phyloP scores from a whole-genome alignment of 202 grass and related monocot species.

The Setaria italica region DNA sequence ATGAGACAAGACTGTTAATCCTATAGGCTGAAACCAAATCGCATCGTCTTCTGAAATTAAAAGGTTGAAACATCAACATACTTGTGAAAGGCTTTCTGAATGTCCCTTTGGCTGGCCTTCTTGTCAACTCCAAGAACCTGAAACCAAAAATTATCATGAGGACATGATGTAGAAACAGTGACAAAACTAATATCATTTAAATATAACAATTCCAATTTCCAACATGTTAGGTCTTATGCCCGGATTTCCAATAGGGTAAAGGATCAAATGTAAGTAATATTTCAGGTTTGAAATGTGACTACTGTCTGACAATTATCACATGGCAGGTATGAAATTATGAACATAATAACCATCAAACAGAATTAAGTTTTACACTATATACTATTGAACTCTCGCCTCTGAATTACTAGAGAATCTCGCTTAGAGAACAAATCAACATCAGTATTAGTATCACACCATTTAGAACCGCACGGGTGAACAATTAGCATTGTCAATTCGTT shows the following conservation, averaged over 20 bases:
- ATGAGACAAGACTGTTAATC: slow-evolving; percentile 2
- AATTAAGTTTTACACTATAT: not conserved
- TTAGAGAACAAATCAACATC: not conserved
- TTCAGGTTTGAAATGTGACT: not conserved
- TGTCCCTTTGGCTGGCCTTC: slow-evolving; percentile 89
- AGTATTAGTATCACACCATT: not conserved
- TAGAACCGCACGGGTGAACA: not conserved
- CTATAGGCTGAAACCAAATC: slow-evolving; percentile 15
- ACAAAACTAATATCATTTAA: not conserved
- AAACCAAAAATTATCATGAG: slow-evolving; percentile 21
- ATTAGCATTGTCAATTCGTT: not conserved
- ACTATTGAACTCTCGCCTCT: not conserved
- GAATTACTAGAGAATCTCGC: not conserved
- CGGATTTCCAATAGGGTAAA: not conserved
- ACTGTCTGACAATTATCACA: not conserved
- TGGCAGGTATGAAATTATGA: not conserved
- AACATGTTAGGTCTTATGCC: not conserved
- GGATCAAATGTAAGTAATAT: not conserved
- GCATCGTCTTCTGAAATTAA: not conserved
- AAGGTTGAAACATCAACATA: slow-evolving; percentile 46
- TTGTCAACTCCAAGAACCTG: slow-evolving; percentile 98
- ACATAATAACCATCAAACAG: not conserved
- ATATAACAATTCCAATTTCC: not conserved
- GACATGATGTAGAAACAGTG: not conserved
- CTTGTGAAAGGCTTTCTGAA: slow-evolving; percentile 99